phyloP scores from a whole-genome alignment of 768 basidiomycete genomes.

The Imleria badia region DNA sequence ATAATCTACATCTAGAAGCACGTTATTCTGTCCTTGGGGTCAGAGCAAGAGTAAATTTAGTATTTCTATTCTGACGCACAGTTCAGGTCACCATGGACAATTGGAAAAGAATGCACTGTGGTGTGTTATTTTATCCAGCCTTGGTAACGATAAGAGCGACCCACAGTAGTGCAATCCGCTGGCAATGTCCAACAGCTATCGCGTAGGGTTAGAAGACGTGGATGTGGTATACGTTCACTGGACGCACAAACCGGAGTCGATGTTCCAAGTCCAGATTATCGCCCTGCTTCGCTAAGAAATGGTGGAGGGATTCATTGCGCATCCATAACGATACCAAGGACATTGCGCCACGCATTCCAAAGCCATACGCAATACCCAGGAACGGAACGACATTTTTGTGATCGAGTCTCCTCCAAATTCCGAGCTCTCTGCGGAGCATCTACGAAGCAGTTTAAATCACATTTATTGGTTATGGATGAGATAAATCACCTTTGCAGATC shows the following conservation, averaged over 20 bases:
- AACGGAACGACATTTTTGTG: too few relatives aligned
- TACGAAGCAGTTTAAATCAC: not conserved
- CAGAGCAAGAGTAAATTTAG: too few relatives aligned
- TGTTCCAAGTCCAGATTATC: not conserved
- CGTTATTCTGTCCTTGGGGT: constrained; percentile 18
- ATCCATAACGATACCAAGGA: constrained; percentile 34
- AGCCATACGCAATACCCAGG: too few relatives aligned
- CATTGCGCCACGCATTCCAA: constrained; percentile 19
- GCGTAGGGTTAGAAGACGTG: not conserved
- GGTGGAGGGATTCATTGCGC: constrained; percentile 23
- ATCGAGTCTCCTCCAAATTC: constrained; percentile 26
- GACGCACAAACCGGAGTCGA: constrained; percentile 12
- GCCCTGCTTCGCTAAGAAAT: constrained; percentile 14
- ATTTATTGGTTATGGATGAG: not conserved
- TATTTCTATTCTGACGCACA: not conserved
- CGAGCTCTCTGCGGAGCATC: constrained; percentile 29
- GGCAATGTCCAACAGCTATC: not conserved
- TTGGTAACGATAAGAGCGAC: not conserved
- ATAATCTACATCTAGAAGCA: constrained; percentile 16
- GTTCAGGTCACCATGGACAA: constrained; percentile 14
- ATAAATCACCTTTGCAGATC: not conserved
- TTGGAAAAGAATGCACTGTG: constrained; percentile 7
- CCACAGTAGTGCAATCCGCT: too few relatives aligned
- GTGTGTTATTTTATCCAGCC: not conserved
- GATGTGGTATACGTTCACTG: constrained; percentile 14